Evolutionary conservation across 1,139 yeast genomes (phyloP), one percentile per base, ranked within the genome.

Genomic region (Suhomyces atakaporum): DNA sequence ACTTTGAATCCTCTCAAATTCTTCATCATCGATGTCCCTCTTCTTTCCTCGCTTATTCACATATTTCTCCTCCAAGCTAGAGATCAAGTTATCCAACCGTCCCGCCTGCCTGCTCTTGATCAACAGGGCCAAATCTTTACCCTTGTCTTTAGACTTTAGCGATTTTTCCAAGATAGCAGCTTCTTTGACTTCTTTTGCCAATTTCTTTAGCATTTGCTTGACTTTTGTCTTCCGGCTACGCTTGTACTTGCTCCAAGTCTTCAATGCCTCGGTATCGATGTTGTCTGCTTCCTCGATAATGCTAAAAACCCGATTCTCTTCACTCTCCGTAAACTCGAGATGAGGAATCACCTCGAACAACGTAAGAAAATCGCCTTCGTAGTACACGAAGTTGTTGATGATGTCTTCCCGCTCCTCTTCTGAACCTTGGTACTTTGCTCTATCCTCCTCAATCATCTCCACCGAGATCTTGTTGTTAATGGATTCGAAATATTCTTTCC

Each of bases 261-360:
- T 55, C 19, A 46, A 25, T 18, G 66, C 65, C 7, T 54, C 38
- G 31, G 50, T 49, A 32, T 62, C 66, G 25, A 58, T 47, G 27
- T 39, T 44, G 12, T 44, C 39, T 24, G 77, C 68, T 7, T 47
- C 51, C 27, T 72, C 68, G 21, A 87, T 74, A 3, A 80, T 67
- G 3, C 56, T 57, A 42, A 74, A 75, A 18, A 85, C 72, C 25
- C 96, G 69, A 34, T 60, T 60, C 47, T 83, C 89, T 46, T 80
- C 84, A 5, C 62, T 72, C 36, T 67, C 76, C n/a, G 71, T 69
- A 34, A 81, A 73, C 44, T 83, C 89, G 35, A 84, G 71, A 58
- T 88, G 96, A 11, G 94, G 84, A 6, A 88, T 81, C 30, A 72
- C 70, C 55, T 86, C 95, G 54, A 87, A 84, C 11, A 88, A 62